phyloP scores from a whole-genome alignment of 2,329 filamentous ascomycete species.

The Colletotrichum sp. region DNA sequence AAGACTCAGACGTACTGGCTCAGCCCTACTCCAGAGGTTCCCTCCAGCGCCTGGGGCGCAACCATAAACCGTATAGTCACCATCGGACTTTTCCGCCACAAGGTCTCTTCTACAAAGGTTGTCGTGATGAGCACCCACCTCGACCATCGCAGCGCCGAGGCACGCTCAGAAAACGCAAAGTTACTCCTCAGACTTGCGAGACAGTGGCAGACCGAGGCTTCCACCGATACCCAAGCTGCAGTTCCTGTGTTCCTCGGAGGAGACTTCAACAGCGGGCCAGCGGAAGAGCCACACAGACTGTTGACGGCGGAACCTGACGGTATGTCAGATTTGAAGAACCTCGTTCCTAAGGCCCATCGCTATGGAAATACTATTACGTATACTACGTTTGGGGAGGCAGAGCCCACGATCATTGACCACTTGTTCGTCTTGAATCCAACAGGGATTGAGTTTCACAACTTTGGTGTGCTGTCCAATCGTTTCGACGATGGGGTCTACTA shows the following conservation, averaged over 20 bases:
- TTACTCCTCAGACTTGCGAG: constrained; percentile 59
- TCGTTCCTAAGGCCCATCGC: constrained; percentile 43
- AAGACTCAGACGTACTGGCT: constrained; percentile 75
- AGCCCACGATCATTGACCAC: constrained; percentile 65
- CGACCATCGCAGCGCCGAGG: constrained; percentile 62
- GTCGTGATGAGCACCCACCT: constrained; percentile 73
- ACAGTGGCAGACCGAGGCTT: constrained; percentile 29
- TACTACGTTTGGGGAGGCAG: constrained; percentile 64
- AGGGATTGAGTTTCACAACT: constrained; percentile 50
- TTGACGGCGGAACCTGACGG: constrained; percentile 52
- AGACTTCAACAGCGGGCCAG: constrained; percentile 71
- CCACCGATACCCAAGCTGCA: fast-evolving
- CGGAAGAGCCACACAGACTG: constrained; percentile 61
- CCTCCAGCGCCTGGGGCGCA: constrained; percentile 75
- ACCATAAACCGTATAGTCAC: constrained; percentile 65
- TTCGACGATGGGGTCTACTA: constrained; percentile 68
- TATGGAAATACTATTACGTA: constrained; percentile 68
- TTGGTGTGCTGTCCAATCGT: constrained; percentile 65
- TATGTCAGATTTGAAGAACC: constrained; percentile 52
- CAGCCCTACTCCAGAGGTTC: constrained; percentile 70
- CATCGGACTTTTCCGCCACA: constrained; percentile 63
- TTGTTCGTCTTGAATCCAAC: constrained; percentile 57
- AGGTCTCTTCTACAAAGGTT: constrained; percentile 50
- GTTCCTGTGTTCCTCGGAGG: constrained; percentile 66
- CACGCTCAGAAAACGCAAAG: constrained; percentile 62